Percentiles rank a stretch among this genome's conserved stretches.
Conservation (phyloP, 257 asterid species). For the Solanum sejunctum region DNA sequence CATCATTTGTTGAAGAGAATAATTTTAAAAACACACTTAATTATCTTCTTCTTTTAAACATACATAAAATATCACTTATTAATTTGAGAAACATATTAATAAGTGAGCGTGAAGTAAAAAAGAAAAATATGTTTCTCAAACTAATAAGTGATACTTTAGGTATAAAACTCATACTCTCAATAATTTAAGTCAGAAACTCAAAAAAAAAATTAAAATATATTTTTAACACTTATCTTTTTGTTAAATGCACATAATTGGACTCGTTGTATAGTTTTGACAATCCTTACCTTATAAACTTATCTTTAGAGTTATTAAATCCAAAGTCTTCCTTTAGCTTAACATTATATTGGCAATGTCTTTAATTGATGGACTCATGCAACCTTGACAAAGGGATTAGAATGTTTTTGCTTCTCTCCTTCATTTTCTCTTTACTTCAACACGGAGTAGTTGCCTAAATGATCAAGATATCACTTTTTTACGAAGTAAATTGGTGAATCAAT, state of each 20-base stretch:
- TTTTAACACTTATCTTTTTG: background rate
- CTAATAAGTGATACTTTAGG: too few species aligned
- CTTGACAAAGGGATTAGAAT: background rate
- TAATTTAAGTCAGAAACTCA: too few species aligned
- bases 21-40: too few species aligned
- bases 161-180: too few species aligned
- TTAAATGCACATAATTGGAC: rapidly evolving
- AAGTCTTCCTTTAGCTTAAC: background rate
- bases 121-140: too few species aligned
- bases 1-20: background rate
- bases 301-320: background rate
- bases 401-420: background rate
- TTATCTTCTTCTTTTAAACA: rapidly evolving
- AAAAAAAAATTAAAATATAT: too few species aligned
- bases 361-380: background rate
- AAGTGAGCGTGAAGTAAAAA: too few species aligned
- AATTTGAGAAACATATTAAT: too few species aligned
- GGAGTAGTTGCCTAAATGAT: background rate
- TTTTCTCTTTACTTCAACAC: background rate
- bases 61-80: too few species aligned
- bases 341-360: background rate
- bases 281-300: background rate
- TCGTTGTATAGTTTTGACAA: background rate
- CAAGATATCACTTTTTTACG: background rate
- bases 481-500: background rate